These are phyloP conservation scores for Globisporangium paddicum DNA, from an alignment of 352 stramenopile species.

Conservation along the genomic window DNA sequence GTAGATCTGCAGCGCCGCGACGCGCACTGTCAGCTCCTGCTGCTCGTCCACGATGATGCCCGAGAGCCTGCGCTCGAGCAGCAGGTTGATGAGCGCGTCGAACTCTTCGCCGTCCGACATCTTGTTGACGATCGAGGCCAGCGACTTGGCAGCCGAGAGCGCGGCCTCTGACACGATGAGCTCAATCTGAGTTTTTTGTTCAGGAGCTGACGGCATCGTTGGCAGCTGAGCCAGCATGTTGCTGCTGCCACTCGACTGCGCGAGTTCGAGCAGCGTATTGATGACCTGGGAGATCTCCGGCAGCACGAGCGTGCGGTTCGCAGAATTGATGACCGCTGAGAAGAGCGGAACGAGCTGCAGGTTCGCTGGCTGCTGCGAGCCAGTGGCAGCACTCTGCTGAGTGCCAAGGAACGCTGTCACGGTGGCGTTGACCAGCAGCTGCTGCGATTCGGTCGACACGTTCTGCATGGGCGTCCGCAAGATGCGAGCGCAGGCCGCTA, in stretches of 20 bases:
- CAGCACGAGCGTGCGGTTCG: conserved; percentile 47
- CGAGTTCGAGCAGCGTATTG: conserved; percentile 72
- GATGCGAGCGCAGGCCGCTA: conserved; percentile 53
- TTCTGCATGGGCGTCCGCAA: conserved; percentile 79
- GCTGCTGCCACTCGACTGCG: conserved; percentile 32
- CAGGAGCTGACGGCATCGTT: background rate
- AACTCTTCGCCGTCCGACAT: conserved; percentile 81
- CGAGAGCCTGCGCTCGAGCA: conserved; percentile 65
- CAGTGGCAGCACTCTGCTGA: conserved; percentile 24
- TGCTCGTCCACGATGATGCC: conserved; percentile 40
- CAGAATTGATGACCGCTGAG: conserved; percentile 74
- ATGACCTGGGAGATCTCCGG: conserved; percentile 65
- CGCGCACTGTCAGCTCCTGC: conserved; percentile 35
- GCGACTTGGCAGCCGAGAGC: conserved; percentile 62
- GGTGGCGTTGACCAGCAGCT: conserved; percentile 51
- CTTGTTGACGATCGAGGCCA: conserved; percentile 86
- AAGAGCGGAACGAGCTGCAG: conserved; percentile 77
- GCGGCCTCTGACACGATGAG: conserved; percentile 46
- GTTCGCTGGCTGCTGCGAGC: conserved; percentile 23
- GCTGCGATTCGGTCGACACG: conserved; percentile 52
- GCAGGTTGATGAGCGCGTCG: conserved; percentile 60
- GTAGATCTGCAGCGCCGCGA: conserved; percentile 78
- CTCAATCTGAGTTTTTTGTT: conserved; percentile 23
- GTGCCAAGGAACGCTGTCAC: conserved; percentile 58
- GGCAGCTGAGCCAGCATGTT: conserved; percentile 8